Conservation (phyloP, 2,329 filamentous ascomycete genomes). For the Chrysosporium queenslandicum region DNA sequence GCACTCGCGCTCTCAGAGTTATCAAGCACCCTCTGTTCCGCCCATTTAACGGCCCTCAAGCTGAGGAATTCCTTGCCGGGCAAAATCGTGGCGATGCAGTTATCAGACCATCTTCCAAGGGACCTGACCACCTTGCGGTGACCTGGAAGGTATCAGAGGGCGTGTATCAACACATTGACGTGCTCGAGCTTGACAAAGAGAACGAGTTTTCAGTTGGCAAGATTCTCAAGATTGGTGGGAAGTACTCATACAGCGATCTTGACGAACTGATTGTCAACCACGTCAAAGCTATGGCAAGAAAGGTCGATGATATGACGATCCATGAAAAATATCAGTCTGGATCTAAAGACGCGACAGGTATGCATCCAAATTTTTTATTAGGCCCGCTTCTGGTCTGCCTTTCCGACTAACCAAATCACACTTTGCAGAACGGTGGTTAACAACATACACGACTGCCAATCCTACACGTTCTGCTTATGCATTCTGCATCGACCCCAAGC, state of each 20-base stretch:
- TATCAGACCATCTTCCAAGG: slow-evolving; percentile 89
- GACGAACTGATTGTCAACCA: slow-evolving; percentile 96
- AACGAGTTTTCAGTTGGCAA: slow-evolving; percentile 91
- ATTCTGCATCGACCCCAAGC: slow-evolving; percentile 87
- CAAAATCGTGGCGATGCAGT: slow-evolving; percentile 82
- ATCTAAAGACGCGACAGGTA: slow-evolving; percentile 74
- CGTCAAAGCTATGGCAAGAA: slow-evolving; percentile 93
- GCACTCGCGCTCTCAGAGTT: slow-evolving; percentile 79
- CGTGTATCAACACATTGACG: slow-evolving; percentile 96
- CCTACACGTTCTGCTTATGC: slow-evolving; percentile 87
- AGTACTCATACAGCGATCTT: slow-evolving; percentile 87
- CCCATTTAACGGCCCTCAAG: slow-evolving; percentile 82
- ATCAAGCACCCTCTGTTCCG: slow-evolving; percentile 97
- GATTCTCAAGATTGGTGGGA: slow-evolving; percentile 72
- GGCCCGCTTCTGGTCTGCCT: neutral
- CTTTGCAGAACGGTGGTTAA: slow-evolving; percentile 75
- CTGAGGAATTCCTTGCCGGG: slow-evolving; percentile 83
- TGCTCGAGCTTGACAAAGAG: slow-evolving; percentile 91
- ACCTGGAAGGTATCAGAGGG: slow-evolving; percentile 97
- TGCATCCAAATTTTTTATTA: slow-evolving; percentile 31
- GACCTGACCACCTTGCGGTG: slow-evolving; percentile 85
- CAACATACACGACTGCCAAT: slow-evolving; percentile 92
- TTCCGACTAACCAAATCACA: neutral
- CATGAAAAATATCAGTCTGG: slow-evolving; percentile 88
- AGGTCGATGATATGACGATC: slow-evolving; percentile 90